Conservation (phyloP, 495 filamentous ascomycete species). For the Trichoderma reesei region DNA sequence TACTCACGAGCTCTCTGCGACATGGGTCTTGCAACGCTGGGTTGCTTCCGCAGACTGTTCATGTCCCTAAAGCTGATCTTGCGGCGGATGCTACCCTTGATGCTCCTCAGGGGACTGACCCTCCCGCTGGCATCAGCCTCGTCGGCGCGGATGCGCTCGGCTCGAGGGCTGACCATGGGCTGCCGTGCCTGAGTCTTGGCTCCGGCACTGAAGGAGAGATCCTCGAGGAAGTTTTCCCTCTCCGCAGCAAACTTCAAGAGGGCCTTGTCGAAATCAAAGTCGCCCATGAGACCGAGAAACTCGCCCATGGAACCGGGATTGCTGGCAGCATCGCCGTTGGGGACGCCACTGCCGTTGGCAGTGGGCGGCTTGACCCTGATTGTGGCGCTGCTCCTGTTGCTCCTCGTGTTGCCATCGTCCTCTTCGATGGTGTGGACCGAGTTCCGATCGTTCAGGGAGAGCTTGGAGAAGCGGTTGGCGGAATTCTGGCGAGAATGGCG, state of each 20-base stretch:
- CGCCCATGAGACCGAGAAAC: constrained; percentile 18
- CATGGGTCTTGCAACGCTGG: constrained; percentile 39
- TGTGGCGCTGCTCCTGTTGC: constrained; percentile 83
- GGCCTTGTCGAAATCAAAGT: constrained; percentile 88
- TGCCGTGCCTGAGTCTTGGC: constrained; percentile 59
- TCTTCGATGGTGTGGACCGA: constrained; percentile 55
- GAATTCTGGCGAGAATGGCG: constrained; percentile 54
- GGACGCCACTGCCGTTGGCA: constrained; percentile 14
- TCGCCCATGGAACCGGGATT: constrained; percentile 20
- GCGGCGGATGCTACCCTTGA: constrained; percentile 53
- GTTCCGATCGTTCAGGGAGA: constrained; percentile 48
- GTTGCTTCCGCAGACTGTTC: constrained; percentile 88
- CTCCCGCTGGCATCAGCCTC: constrained; percentile 45
- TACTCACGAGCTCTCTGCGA: constrained; percentile 39
- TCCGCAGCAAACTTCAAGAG: constrained; percentile 90
- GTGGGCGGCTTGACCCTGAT: constrained; percentile 47
- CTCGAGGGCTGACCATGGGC: constrained; percentile 62
- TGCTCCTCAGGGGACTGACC: constrained; percentile 40
- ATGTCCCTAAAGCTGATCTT: constrained; percentile 86
- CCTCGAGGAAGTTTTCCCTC: constrained; percentile 85
- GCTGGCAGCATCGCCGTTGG: constrained; percentile 10
- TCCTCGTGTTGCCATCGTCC: constrained; percentile 52
- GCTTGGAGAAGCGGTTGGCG: constrained; percentile 52
- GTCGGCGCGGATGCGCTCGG: constrained; percentile 73
- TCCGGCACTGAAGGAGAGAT: constrained; percentile 82